Conservation (phyloP, 1,284 basidiomycete genomes). For the Microbotryum violaceum region DNA sequence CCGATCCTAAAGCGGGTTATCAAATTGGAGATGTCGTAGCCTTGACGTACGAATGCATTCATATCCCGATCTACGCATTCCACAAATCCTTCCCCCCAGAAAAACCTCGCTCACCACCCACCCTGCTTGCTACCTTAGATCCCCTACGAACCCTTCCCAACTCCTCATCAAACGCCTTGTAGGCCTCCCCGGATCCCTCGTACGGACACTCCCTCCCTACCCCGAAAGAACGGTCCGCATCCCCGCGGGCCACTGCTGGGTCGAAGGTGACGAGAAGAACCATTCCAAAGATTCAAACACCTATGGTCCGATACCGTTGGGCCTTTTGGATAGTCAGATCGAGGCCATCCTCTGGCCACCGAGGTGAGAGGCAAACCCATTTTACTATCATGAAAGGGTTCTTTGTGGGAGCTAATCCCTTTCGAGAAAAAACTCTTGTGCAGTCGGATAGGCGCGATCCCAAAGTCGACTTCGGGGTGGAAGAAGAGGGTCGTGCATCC, state of each 20-base stretch:
- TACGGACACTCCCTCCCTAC: conserved; percentile 42
- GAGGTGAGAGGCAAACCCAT: conserved; percentile 6
- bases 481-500: no score
- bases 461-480: no score
- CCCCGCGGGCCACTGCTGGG: conserved; percentile 46
- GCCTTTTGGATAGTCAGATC: conserved; percentile 43
- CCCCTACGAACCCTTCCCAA: conserved; percentile 45
- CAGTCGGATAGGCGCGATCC: no score
- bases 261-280: conserved; percentile 50
- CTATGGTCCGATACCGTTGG: conserved; percentile 49
- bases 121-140: conserved; percentile 34
- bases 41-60: conserved; percentile 38
- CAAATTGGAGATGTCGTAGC: conserved; percentile 49
- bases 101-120: neutral
- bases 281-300: conserved; percentile 46
- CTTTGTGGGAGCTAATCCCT: no score
- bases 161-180: conserved; percentile 50
- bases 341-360: conserved; percentile 45
- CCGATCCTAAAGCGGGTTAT: conserved; percentile 19
- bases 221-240: conserved; percentile 39
- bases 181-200: conserved; percentile 48
- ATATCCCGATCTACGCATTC: conserved; percentile 3
- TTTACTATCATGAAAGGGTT: no score
- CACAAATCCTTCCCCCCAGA: neutral
- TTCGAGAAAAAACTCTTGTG: no score